Evolutionary conservation across 768 basidiomycete genomes (phyloP).

Genomic region (Rubroboletus pulcherrimus): DNA sequence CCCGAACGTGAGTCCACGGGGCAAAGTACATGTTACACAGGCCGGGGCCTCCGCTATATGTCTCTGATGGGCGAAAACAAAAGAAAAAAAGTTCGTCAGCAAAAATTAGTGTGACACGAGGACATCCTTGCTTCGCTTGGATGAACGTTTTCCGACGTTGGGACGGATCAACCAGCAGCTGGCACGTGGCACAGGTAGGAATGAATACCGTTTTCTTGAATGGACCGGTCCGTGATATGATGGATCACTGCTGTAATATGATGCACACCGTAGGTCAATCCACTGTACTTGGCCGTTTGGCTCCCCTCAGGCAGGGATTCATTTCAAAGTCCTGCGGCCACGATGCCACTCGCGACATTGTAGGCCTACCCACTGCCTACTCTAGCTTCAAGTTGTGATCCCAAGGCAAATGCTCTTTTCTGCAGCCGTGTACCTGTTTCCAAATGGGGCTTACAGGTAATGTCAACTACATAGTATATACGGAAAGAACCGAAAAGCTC

Average conservation of each 20-base stretch:
- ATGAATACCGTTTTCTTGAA: too few species aligned
- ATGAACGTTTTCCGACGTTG: too few species aligned
- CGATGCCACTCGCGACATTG: background rate
- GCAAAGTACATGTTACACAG: background rate
- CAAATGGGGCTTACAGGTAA: too few species aligned
- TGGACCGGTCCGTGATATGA: too few species aligned
- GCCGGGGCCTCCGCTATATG: background rate
- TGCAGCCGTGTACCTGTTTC: background rate
- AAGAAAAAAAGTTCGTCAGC: background rate
- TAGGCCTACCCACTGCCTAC: background rate
- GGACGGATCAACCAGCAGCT: too few species aligned
- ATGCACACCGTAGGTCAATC: background rate
- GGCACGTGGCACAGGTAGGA: too few species aligned
- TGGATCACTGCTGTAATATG: too few species aligned
- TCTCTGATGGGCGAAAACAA: conserved; percentile 1
- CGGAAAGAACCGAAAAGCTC: too few species aligned
- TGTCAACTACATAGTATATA: too few species aligned
- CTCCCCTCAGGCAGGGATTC: background rate
- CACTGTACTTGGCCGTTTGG: background rate
- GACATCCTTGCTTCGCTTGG: too few species aligned
- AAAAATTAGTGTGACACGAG: background rate
- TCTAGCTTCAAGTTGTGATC: background rate
- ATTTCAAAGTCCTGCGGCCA: background rate
- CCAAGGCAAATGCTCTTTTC: too few species aligned
- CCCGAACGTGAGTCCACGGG: background rate